Percentiles rank a stretch among this genome's conserved stretches.
Conservation (phyloP, 306 rosid genomes). For the Inga laurina region DNA sequence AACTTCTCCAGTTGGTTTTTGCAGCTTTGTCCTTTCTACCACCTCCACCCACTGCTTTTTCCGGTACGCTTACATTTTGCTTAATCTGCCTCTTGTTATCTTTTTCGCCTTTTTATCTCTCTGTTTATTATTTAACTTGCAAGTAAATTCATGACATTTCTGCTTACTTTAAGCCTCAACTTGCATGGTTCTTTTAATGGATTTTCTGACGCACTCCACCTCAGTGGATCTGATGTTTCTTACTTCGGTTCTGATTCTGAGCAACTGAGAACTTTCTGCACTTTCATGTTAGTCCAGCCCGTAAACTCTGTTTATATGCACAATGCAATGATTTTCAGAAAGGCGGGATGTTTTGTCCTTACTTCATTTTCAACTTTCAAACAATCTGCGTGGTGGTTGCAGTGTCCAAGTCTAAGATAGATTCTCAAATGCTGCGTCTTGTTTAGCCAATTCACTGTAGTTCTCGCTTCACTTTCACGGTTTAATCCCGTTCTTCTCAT, state of each 20-base stretch:
- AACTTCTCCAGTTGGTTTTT: constrained; percentile 17
- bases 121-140: constrained; percentile 19
- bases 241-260: background rate
- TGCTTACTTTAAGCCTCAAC: constrained; percentile 29
- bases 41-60: constrained; percentile 15
- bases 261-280: constrained; percentile 23
- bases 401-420: background rate
- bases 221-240: constrained; percentile 40
- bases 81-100: constrained; percentile 4
- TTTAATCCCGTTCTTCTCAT: background rate
- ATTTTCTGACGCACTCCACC: background rate
- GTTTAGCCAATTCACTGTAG: background rate
- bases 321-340: constrained; percentile 6
- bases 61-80: constrained; percentile 4
- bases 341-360: background rate
- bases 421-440: background rate
- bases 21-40: constrained; percentile 38
- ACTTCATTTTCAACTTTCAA: background rate
- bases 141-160: constrained; percentile 21
- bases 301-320: constrained; percentile 7
- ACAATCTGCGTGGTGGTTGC: background rate
- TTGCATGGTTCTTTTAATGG: constrained; percentile 12
- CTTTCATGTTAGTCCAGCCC: constrained; percentile 15
- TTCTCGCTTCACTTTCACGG: background rate
- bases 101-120: background rate